Percentiles rank a stretch among this genome's conserved stretches.
Conservation (phyloP, 371 early-diverging fungal genomes). For the Mucor ambiguus region DNA sequence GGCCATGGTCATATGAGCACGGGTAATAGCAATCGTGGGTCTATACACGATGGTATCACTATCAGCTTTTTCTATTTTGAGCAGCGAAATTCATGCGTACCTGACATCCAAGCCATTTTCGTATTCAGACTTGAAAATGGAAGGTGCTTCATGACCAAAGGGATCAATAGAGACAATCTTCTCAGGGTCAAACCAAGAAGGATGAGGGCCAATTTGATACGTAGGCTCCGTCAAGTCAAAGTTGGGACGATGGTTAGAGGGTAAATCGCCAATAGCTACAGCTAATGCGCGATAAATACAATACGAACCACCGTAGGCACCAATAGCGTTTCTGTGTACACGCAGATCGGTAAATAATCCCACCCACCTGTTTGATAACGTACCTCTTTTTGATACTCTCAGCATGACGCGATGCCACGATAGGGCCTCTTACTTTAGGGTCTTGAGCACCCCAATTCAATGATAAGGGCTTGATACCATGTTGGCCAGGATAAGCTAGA, state of each 20-base stretch:
- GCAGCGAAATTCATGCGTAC: slow-evolving; percentile 23
- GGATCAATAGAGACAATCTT: slow-evolving; percentile 96
- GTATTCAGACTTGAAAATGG: slow-evolving; percentile 65
- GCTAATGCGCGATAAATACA: slow-evolving; percentile 93
- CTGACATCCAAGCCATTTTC: slow-evolving; percentile 83
- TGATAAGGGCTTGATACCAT: slow-evolving; percentile 83
- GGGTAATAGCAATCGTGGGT: slow-evolving; percentile 94
- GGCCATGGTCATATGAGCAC: slow-evolving; percentile 92
- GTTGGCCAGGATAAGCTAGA: slow-evolving; percentile 83
- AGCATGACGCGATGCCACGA: slow-evolving; percentile 85
- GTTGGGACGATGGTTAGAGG: slow-evolving; percentile 85
- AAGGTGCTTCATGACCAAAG: slow-evolving; percentile 83
- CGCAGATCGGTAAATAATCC: neutral
- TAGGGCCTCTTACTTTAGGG: slow-evolving; percentile 81
- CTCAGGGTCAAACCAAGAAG: slow-evolving; percentile 84
- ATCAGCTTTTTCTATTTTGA: neutral
- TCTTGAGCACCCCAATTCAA: slow-evolving; percentile 84
- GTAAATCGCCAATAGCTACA: slow-evolving; percentile 89
- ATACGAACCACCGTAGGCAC: slow-evolving; percentile 95
- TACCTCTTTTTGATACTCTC: slow-evolving; percentile 76
- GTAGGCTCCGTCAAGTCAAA: slow-evolving; percentile 90
- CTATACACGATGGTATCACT: slow-evolving; percentile 16
- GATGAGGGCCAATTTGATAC: slow-evolving; percentile 80
- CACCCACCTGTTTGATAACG: neutral
- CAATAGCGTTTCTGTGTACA: slow-evolving; percentile 81